These are phyloP conservation scores for Fusarium incarnatum DNA, from an alignment of 2,329 filamentous ascomycete genomes.

Conservation along the genomic window DNA sequence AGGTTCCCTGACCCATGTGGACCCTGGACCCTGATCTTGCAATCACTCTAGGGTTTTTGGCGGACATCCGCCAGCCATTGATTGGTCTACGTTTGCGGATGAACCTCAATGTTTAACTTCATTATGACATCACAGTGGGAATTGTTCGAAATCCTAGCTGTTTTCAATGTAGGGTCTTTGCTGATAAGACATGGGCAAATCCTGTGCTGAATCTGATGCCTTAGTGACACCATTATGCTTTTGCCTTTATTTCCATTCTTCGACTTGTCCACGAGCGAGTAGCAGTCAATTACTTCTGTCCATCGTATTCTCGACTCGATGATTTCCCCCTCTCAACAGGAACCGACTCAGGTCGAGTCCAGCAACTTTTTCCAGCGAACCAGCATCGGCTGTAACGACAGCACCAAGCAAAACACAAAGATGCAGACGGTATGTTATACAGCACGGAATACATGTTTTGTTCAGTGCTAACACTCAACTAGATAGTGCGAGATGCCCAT, in stretches of 20 bases:
- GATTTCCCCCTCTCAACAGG: background rate
- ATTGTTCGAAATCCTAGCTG: background rate
- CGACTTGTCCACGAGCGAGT: no score
- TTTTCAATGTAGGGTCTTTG: background rate
- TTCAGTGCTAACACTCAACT: background rate
- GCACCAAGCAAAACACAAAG: background rate
- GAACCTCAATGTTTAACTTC: background rate
- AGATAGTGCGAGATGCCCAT: background rate
- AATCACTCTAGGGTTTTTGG: background rate
- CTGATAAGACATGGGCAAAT: background rate
- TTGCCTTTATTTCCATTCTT: no score
- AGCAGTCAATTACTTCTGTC: no score
- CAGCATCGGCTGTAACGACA: fast-evolving
- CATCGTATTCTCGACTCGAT: no score
- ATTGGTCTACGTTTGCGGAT: background rate
- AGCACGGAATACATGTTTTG: fast-evolving
- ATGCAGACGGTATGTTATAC: background rate
- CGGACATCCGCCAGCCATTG: background rate
- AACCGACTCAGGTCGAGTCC: background rate
- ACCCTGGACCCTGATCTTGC: background rate
- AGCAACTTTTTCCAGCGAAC: background rate
- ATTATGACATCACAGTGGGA: background rate
- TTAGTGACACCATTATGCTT: no score
- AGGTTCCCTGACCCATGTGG: background rate
- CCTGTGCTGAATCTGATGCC: background rate